phyloP scores from a whole-genome alignment of 2,329 filamentous ascomycete species.

The Fusarium armeniacum region DNA sequence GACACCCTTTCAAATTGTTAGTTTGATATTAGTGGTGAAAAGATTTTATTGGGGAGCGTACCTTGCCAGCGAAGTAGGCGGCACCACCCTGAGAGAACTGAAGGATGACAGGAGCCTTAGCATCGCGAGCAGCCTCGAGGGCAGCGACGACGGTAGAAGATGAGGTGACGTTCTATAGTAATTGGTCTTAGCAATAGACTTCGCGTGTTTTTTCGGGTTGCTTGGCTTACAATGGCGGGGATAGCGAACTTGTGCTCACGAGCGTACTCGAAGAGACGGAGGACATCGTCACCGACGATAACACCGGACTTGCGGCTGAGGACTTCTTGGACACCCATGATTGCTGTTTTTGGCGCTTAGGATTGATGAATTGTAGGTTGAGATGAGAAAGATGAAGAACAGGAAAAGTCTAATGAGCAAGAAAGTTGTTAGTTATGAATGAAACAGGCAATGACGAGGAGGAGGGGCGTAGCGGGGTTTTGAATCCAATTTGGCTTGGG shows the following conservation, averaged over 20 bases:
- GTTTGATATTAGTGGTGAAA: constrained; percentile 27
- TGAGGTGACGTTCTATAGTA: constrained; percentile 84
- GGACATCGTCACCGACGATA: constrained; percentile 68
- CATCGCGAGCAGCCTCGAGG: constrained; percentile 94
- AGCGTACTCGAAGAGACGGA: constrained; percentile 86
- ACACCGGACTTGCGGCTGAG: constrained; percentile 67
- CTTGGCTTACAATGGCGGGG: constrained; percentile 74
- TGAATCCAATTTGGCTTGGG: constrained; percentile 37
- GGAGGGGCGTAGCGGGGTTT: constrained; percentile 48
- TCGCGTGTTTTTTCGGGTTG: not conserved
- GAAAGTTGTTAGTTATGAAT: constrained; percentile 46
- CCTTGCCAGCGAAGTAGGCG: constrained; percentile 92
- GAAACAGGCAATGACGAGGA: constrained; percentile 42
- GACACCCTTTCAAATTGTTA: constrained; percentile 69
- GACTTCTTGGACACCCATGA: constrained; percentile 58
- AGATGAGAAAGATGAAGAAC: constrained; percentile 31
- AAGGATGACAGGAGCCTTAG: constrained; percentile 91
- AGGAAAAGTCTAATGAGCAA: constrained; percentile 45
- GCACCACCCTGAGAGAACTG: constrained; percentile 95
- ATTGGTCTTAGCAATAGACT: constrained; percentile 9
- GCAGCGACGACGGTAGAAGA: constrained; percentile 83
- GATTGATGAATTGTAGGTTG: constrained; percentile 36
- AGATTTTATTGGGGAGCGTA: constrained; percentile 52
- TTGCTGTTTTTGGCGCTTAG: constrained; percentile 49
- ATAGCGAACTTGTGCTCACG: constrained; percentile 91